Conservation (phyloP, 148 eudicot genomes). For the Gaultheria prostrata region DNA sequence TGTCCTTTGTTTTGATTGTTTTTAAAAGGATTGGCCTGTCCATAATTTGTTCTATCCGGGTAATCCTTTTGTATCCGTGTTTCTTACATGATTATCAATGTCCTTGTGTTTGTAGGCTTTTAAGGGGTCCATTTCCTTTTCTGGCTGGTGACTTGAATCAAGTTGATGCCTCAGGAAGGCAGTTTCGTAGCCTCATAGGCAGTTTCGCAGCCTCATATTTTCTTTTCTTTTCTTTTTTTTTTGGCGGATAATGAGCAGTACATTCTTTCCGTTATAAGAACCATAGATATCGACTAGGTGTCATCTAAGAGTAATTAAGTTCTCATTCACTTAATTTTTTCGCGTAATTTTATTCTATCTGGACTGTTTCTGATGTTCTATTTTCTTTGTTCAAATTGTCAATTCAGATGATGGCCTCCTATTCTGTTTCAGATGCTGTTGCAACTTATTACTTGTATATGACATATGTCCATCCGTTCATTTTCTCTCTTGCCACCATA, state of each 20-base stretch:
- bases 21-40: background rate
- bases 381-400: conserved; percentile 21
- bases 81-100: background rate
- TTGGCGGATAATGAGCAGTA: background rate
- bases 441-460: conserved; percentile 96
- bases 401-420: conserved; percentile 99
- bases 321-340: background rate
- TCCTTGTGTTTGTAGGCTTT: background rate
- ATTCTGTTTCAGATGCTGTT: conserved; percentile 99
- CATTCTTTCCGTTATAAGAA: background rate
- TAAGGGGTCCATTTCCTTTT: background rate
- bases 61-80: background rate
- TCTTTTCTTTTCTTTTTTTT: background rate
- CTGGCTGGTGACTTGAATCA: conserved; percentile 5
- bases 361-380: conserved; percentile 15
- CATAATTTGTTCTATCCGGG: background rate
- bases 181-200: conserved; percentile 11
- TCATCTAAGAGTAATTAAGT: background rate
- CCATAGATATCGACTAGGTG: background rate
- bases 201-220: no score
- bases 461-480: conserved; percentile 98
- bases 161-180: background rate
- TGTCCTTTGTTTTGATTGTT: background rate
- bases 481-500: conserved; percentile 95
- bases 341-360: background rate